Conservation (phyloP, 805 yeast species). For the Teunomyces cretensis region DNA sequence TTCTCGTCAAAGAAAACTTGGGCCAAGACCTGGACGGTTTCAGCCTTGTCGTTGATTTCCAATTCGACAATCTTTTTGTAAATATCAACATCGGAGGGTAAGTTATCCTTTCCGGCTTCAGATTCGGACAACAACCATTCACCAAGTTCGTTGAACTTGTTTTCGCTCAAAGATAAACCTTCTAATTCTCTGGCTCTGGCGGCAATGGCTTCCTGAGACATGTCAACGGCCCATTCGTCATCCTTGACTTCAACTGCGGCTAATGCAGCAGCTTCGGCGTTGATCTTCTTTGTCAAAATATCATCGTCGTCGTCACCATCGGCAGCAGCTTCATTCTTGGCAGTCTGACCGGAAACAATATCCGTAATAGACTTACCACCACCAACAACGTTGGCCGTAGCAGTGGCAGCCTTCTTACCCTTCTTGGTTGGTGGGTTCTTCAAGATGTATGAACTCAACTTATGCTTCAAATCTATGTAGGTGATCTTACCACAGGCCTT, state of each 20-base stretch:
- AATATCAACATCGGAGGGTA: slow-evolving; percentile 85
- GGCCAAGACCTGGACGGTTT: slow-evolving; percentile 87
- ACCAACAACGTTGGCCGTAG: slow-evolving; percentile 87
- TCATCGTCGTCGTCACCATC: slow-evolving; percentile 61
- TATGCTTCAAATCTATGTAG: slow-evolving; percentile 79
- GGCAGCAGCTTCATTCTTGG: slow-evolving; percentile 26
- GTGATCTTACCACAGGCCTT: slow-evolving; percentile 97
- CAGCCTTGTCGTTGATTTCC: slow-evolving; percentile 67
- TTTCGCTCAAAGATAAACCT: slow-evolving; percentile 51
- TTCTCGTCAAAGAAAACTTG: slow-evolving; percentile 83
- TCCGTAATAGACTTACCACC: slow-evolving; percentile 82
- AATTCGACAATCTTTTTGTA: slow-evolving; percentile 85
- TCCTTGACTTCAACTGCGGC: slow-evolving; percentile 67
- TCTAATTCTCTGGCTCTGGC: slow-evolving; percentile 88
- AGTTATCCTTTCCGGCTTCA: slow-evolving; percentile 53
- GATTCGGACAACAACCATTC: slow-evolving; percentile 71
- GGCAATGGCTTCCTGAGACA: slow-evolving; percentile 92
- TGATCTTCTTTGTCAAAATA: slow-evolving; percentile 72
- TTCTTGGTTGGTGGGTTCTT: slow-evolving; percentile 79
- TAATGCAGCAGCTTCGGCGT: slow-evolving; percentile 77
- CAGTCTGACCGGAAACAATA: slow-evolving; percentile 56
- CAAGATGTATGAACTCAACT: slow-evolving; percentile 79
- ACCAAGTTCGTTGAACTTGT: slow-evolving; percentile 74
- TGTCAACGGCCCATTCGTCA: slow-evolving; percentile 97
- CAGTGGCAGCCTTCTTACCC: slow-evolving; percentile 72